Conservation (phyloP, 1,139 yeast genomes). For the Kodamaea fungicola region DNA sequence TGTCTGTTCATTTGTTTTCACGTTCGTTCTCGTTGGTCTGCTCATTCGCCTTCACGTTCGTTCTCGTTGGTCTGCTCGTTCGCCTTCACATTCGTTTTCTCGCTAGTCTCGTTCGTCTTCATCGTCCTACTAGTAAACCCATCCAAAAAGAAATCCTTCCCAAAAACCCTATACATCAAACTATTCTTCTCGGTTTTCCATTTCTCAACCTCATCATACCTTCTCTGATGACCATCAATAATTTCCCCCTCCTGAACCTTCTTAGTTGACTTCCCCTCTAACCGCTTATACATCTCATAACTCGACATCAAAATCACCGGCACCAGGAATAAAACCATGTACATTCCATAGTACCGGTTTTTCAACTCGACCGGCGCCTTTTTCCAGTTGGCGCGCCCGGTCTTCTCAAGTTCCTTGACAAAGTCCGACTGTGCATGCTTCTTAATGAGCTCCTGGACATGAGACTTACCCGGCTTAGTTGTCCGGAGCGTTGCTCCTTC, state of each 20-base stretch:
- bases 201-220: slow-evolving; percentile 40
- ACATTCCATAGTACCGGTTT: slow-evolving; percentile 38
- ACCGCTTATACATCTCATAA: slow-evolving; percentile 33
- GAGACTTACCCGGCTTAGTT: slow-evolving; percentile 14
- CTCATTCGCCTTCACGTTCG: too few relatives aligned
- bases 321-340: slow-evolving; percentile 36
- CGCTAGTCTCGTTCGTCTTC: slow-evolving; percentile 9
- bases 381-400: slow-evolving; percentile 46
- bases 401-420: slow-evolving; percentile 32
- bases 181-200: slow-evolving; percentile 39
- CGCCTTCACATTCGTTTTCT: too few relatives aligned
- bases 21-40: too few relatives aligned
- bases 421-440: slow-evolving; percentile 23
- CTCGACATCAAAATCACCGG: slow-evolving; percentile 37
- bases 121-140: slow-evolving; percentile 47
- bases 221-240: slow-evolving; percentile 30
- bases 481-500: slow-evolving; percentile 20
- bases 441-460: slow-evolving; percentile 11
- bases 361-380: slow-evolving; percentile 42
- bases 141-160: slow-evolving; percentile 43
- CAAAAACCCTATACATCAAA: slow-evolving; percentile 38
- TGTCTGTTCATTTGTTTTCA: too few relatives aligned
- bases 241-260: slow-evolving; percentile 43
- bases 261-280: slow-evolving; percentile 43
- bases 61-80: too few relatives aligned